phyloP scores from a whole-genome alignment of 2,329 filamentous ascomycete species.

The Neurospora sp. region DNA sequence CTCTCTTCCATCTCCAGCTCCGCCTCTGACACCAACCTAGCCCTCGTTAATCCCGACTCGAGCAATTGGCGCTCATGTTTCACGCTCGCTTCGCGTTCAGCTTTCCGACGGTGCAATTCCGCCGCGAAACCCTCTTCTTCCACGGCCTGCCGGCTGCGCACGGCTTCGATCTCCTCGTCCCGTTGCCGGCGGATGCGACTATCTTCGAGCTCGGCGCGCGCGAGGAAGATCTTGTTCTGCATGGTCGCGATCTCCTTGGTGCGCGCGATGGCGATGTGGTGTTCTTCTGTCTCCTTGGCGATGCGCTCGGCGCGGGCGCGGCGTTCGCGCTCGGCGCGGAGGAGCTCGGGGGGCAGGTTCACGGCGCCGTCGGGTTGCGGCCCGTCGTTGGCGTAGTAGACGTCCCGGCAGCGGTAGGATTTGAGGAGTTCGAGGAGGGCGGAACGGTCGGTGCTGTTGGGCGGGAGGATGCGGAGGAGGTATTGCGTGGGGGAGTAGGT shows the following conservation, averaged over 20 bases:
- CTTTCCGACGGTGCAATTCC: constrained; percentile 26
- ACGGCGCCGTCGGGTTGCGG: constrained; percentile 43
- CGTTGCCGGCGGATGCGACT: constrained; percentile 36
- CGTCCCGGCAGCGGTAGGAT: constrained; percentile 41
- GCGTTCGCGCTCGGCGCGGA: constrained; percentile 40
- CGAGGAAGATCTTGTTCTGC: constrained; percentile 39
- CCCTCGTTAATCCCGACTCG: constrained; percentile 34
- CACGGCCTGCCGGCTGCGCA: constrained; percentile 34
- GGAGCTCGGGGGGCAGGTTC: constrained; percentile 41
- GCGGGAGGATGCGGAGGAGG: constrained; percentile 34
- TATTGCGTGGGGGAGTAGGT: constrained; percentile 60
- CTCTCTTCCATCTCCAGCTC: constrained; percentile 36
- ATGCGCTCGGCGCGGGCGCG: constrained; percentile 36
- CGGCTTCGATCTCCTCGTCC: constrained; percentile 32
- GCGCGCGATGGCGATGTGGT: constrained; percentile 36
- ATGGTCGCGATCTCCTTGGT: constrained; percentile 41
- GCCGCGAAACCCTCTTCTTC: constrained; percentile 35
- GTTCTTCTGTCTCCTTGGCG: constrained; percentile 38
- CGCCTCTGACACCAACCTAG: constrained; percentile 34
- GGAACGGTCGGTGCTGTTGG: constrained; percentile 27
- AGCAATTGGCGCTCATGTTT: constrained; percentile 38
- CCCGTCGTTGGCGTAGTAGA: constrained; percentile 44
- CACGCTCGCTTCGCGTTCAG: constrained; percentile 28
- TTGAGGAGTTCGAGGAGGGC: constrained; percentile 39
- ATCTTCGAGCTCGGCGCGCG: constrained; percentile 43